phyloP scores from a whole-genome alignment of 768 basidiomycete species.

The Termitomyces eurrhizus region DNA sequence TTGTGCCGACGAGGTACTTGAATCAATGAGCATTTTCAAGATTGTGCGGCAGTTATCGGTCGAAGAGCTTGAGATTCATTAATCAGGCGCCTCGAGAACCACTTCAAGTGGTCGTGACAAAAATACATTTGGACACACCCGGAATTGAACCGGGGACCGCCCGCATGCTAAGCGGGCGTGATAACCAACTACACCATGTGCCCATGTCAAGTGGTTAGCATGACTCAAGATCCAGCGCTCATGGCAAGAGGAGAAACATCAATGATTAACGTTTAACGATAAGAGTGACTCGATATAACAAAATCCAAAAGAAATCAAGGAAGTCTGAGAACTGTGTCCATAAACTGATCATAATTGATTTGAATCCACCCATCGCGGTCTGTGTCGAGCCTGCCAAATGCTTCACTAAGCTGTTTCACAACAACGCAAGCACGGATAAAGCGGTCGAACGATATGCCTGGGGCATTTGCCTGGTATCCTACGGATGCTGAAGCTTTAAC shows the following conservation, averaged over 20 bases:
- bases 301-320: constrained; percentile 30
- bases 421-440: constrained; percentile 86
- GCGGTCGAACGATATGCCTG: constrained; percentile 80
- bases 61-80: too few species aligned
- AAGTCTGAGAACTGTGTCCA: constrained; percentile 61
- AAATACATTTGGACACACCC: constrained; percentile 23
- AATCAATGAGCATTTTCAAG: constrained; percentile 18
- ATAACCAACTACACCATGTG: constrained; percentile 32
- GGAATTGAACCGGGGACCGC: constrained; percentile 28
- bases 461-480: constrained; percentile 25
- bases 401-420: constrained; percentile 72
- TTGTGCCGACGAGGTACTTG: constrained; percentile 16
- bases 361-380: constrained; percentile 70
- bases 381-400: constrained; percentile 62
- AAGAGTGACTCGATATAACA: neutral
- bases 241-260: too few species aligned
- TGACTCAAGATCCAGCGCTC: too few species aligned
- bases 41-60: neutral
- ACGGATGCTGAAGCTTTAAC: constrained; percentile 47
- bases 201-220: constrained; percentile 5
- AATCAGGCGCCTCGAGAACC: constrained; percentile 12
- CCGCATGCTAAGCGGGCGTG: constrained; percentile 31
- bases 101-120: neutral
- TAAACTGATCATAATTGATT: constrained; percentile 70
- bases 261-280: neutral